Conservation (phyloP, 2,329 filamentous ascomycete genomes). For the Dactylonectria macrodidyma region DNA sequence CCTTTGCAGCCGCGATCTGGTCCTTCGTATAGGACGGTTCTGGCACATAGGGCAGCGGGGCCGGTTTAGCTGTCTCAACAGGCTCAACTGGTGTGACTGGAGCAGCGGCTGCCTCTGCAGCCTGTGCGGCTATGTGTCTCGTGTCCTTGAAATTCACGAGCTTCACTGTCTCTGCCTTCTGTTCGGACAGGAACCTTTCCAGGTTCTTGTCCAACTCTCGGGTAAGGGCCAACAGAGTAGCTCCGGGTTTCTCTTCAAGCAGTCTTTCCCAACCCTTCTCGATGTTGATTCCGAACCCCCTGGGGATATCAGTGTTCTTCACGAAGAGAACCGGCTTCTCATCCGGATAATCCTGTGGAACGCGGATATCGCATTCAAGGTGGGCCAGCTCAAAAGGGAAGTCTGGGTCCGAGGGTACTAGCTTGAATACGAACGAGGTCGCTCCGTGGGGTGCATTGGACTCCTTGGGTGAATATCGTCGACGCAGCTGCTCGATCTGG, state of each 20-base stretch:
- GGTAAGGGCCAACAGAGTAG: conserved; percentile 76
- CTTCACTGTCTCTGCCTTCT: conserved; percentile 81
- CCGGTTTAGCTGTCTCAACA: conserved; percentile 33
- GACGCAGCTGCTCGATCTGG: conserved; percentile 80
- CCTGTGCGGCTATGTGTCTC: conserved; percentile 58
- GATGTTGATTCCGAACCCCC: conserved; percentile 82
- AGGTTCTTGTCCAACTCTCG: conserved; percentile 81
- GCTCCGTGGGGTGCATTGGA: conserved; percentile 61
- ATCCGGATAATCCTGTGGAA: conserved; percentile 76
- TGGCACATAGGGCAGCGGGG: conserved; percentile 54
- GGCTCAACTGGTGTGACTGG: conserved; percentile 7
- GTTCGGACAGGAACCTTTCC: conserved; percentile 77
- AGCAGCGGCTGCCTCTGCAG: conserved; percentile 22
- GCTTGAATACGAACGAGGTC: conserved; percentile 73
- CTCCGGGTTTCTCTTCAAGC: conserved; percentile 66
- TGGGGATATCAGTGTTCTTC: conserved; percentile 77
- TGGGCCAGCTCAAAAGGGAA: conserved; percentile 84
- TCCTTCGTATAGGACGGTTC: conserved; percentile 69
- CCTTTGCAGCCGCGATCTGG: conserved; percentile 74
- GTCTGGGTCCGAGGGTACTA: conserved; percentile 84
- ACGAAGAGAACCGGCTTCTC: conserved; percentile 73
- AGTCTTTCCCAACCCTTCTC: conserved; percentile 81
- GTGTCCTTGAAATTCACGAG: conserved; percentile 74
- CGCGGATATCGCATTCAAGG: conserved; percentile 76
- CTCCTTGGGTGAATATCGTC: conserved; percentile 72